Evolutionary conservation across 2,329 filamentous ascomycete species (phyloP).

Genomic region (Metarhizium brunneum): DNA sequence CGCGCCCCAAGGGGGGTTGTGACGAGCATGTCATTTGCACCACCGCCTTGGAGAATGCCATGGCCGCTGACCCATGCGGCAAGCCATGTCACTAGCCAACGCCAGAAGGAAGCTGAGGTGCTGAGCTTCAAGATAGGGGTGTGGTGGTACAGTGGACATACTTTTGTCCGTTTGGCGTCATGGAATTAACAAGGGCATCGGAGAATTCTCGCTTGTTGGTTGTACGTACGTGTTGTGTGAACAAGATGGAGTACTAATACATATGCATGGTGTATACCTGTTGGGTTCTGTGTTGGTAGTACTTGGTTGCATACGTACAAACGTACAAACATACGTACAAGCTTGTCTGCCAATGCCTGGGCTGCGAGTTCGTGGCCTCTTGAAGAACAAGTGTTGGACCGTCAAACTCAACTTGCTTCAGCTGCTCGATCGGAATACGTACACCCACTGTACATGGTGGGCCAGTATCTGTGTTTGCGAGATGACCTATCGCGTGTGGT

Average conservation of each 20-base stretch:
- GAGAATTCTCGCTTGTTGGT: not conserved
- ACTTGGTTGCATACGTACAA: too few relatives aligned
- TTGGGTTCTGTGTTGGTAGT: too few relatives aligned
- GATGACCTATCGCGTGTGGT: not conserved
- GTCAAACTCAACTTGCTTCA: too few relatives aligned
- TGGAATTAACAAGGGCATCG: not conserved
- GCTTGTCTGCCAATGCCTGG: too few relatives aligned
- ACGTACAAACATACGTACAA: too few relatives aligned
- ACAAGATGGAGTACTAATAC: too few relatives aligned
- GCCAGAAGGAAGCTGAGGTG: not conserved
- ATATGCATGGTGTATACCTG: too few relatives aligned
- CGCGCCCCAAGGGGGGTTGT: not conserved
- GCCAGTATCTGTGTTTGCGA: not conserved
- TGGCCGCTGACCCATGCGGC: not conserved
- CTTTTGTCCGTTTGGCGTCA: not conserved
- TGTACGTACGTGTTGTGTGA: too few relatives aligned
- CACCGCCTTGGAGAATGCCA: not conserved
- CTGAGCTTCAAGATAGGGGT: not conserved
- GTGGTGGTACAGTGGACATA: not conserved
- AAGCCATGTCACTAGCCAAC: not conserved
- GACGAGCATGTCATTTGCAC: not conserved
- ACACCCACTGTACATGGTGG: not conserved
- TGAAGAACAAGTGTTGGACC: too few relatives aligned
- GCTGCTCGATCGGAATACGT: not conserved
- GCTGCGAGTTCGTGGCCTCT: too few relatives aligned